These are phyloP conservation scores for Phytopythium oedochilum DNA, from an alignment of 352 stramenopile species.

Conservation along the genomic window DNA sequence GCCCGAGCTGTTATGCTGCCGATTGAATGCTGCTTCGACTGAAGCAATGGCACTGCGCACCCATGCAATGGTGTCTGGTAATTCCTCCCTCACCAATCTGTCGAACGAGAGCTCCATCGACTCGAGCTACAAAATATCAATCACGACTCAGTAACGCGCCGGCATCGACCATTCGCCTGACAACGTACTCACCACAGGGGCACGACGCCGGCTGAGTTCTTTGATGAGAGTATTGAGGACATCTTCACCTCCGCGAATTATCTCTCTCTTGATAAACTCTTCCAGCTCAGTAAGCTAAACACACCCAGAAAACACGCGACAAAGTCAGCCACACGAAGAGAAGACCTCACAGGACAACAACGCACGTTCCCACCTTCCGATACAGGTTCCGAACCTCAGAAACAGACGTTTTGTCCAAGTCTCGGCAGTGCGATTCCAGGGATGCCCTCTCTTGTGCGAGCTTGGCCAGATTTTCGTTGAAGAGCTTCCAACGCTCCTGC, in stretches of 20 bases:
- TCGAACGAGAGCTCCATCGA: constrained; percentile 38
- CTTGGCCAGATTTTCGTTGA: constrained; percentile 19
- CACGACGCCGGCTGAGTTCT: constrained; percentile 30
- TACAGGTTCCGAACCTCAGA: constrained; percentile 22
- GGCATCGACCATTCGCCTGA: neutral
- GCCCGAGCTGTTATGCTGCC: neutral
- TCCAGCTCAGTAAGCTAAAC: constrained; percentile 29
- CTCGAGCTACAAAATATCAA: constrained; percentile 5
- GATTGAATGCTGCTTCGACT: neutral
- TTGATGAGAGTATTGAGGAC: constrained; percentile 63
- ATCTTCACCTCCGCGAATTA: constrained; percentile 67
- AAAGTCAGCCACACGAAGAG: neutral
- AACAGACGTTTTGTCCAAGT: constrained; percentile 14
- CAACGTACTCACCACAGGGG: constrained; percentile 25
- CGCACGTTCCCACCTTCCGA: constrained; percentile 16
- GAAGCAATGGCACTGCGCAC: constrained; percentile 25
- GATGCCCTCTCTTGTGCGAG: constrained; percentile 26
- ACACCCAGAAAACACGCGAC: neutral
- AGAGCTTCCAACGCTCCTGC: neutral
- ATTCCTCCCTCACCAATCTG: constrained; percentile 25
- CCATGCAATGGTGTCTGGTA: constrained; percentile 56
- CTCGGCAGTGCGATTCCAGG: constrained; percentile 17
- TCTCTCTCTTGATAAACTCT: constrained; percentile 34
- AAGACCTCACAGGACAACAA: neutral
- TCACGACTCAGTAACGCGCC: neutral